Evolutionary conservation across 257 asterid genomes (phyloP).

Genomic region (Plantago ovata): DNA sequence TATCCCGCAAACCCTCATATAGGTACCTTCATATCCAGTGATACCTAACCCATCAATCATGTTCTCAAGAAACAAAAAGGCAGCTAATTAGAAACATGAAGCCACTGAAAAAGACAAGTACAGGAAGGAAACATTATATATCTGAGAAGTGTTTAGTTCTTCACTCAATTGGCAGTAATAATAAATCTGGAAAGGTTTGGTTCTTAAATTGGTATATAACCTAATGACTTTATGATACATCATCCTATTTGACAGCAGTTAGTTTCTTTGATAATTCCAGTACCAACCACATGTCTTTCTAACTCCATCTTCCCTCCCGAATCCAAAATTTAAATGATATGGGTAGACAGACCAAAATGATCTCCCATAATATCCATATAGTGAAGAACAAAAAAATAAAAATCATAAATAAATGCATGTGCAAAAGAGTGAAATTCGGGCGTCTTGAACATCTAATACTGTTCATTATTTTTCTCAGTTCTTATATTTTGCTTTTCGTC

Average conservation of each 20-base stretch:
- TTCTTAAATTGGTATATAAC: not conserved
- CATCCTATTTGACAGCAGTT: not conserved
- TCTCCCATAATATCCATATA: not conserved
- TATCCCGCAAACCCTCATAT: constrained; percentile 83
- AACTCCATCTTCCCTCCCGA: not conserved
- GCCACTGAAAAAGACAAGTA: not conserved
- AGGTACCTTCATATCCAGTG: constrained; percentile 93
- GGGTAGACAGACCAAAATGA: constrained; percentile 10
- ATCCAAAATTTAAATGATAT: not conserved
- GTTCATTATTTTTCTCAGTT: not conserved
- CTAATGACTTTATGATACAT: not conserved
- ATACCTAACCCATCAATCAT: constrained; percentile 97
- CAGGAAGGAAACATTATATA: constrained; percentile 10
- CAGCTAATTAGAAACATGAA: constrained; percentile 11
- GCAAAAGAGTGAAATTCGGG: constrained; percentile 8
- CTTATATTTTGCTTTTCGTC: constrained; percentile 15
- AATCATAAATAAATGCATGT: constrained; percentile 3
- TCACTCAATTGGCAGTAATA: too few relatives aligned
- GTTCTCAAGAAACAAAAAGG: constrained; percentile 47
- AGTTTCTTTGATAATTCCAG: not conserved
- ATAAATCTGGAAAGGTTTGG: constrained; percentile 4
- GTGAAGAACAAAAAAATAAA: not conserved
- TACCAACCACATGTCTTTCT: not conserved
- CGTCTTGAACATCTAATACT: constrained; percentile 2
- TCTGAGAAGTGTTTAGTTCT: not conserved